Evolutionary conservation across 2,329 filamentous ascomycete genomes (phyloP).

Genomic region (Fusarium tjaetaba): DNA sequence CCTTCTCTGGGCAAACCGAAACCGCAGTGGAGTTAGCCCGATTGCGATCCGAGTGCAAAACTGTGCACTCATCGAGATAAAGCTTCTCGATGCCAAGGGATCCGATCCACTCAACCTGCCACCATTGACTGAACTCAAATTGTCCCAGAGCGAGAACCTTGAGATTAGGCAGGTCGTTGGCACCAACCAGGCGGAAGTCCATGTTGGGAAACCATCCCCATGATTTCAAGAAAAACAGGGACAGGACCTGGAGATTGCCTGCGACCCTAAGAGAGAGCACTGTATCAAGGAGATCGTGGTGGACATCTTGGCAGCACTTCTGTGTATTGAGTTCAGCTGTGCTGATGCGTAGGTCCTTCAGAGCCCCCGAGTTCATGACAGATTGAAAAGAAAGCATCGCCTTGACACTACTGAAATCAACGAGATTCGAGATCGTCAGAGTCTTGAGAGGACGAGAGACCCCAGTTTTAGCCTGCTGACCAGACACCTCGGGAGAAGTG

Average conservation of each 20-base stretch:
- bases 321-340: neutral
- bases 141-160: slow-evolving; percentile 51
- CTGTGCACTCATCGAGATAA: slow-evolving; percentile 54
- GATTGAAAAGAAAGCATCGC: neutral
- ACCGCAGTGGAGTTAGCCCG: no score
- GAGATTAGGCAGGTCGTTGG: slow-evolving; percentile 48
- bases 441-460: neutral
- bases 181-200: slow-evolving; percentile 43
- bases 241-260: slow-evolving; percentile 47
- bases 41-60: slow-evolving; percentile 31
- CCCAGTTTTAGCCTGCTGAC: neutral
- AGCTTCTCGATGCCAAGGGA: slow-evolving; percentile 50
- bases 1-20: no score
- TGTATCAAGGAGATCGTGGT: neutral
- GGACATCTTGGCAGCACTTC: no score
- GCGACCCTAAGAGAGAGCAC: slow-evolving; percentile 37
- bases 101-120: slow-evolving; percentile 57
- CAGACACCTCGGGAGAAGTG: no score
- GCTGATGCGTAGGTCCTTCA: slow-evolving; percentile 5
- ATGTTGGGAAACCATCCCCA: slow-evolving; percentile 54
- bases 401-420: neutral
- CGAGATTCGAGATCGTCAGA: slow-evolving; percentile 6
- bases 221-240: slow-evolving; percentile 48
- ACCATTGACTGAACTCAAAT: slow-evolving; percentile 54
- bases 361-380: neutral